Evolutionary conservation across 2,329 filamentous ascomycete species (phyloP), one percentile per base, ranked within the genome.

Genomic region (Teratosphaeria epicoccoides): DNA sequence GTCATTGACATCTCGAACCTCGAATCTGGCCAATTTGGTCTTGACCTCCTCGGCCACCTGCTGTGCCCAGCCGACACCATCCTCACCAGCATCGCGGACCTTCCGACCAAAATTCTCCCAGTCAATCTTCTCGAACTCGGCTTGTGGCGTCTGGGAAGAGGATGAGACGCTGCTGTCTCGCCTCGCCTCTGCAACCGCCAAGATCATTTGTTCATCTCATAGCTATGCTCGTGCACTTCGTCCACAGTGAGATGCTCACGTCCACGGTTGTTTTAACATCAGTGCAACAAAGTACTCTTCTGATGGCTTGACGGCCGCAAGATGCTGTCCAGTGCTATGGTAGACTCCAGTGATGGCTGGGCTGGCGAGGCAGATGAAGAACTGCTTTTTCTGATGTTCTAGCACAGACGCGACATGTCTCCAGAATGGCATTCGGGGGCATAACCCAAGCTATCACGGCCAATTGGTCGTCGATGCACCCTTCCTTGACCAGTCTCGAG

Each of bases 71-170:
- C 9, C 10, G n/a, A 33, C 25, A 6, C 24, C 26, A 24, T 44
- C 37, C 6, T 43, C 6, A 12, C 48, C 24, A 4, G 48, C 37
- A 20, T 45, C 37, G n/a, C n/a, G n/a, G 10, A 50, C 10, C 33
- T 24, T 24, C 24, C 25, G 20, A 10, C 48, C 37, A 9, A 40
- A 5, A 20, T 3, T 23, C n/a, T 28, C 40, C 43, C 28, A 22
- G 20, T 50, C 43, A 20, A 50, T 23, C 17, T 40, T 50, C 17
- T 46, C 43, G 43, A 50, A 43, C 25, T 50, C 43, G 22, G 9
- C 11, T 2, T 46, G 28, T 7, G 14, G 33, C 14, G 33, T 40
- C 33, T 40, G 33, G 3, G 33, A 40, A 3, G 33, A 40, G 33
- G 33, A 40, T 17, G 33, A 40, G n/a, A 40, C n/a, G 33, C 33